Percentiles rank a stretch among this genome's conserved stretches.
These are phyloP conservation scores for Luffa aegyptiaca DNA, from an alignment of 306 rosid genomes.

Conservation along the genomic window DNA sequence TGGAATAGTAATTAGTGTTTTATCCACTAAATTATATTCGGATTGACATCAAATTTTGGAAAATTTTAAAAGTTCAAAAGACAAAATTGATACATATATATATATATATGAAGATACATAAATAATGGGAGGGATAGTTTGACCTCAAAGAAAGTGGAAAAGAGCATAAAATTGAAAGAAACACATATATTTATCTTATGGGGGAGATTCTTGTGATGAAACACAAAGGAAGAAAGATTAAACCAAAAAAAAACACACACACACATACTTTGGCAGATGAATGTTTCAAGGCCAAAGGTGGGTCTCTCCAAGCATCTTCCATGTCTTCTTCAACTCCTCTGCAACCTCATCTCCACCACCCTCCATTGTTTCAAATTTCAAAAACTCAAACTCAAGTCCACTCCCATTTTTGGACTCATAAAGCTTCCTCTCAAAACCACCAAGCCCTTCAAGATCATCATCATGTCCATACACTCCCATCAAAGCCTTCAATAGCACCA, in stretches of 20 bases:
- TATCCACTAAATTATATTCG: no score
- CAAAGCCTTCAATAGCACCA: constrained; percentile 1
- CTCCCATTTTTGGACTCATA: neutral
- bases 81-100: no score
- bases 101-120: no score
- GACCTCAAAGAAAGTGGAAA: neutral
- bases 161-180: neutral
- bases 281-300: neutral
- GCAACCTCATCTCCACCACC: neutral
- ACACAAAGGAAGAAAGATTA: neutral
- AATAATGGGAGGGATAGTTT: neutral
- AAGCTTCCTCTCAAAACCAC: neutral
- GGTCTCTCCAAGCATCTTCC: neutral
- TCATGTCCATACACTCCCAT: neutral
- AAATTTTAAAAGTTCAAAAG: no score
- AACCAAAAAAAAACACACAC: neutral
- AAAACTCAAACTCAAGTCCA: neutral
- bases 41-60: no score
- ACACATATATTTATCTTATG: neutral
- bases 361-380: neutral
- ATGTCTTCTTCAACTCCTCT: neutral
- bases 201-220: neutral
- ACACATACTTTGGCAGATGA: neutral
- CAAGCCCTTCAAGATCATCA: neutral
- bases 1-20: no score